These are phyloP conservation scores for Coemansia sp. DNA, from an alignment of 192 early-diverging fungal genomes.

Conservation along the genomic window DNA sequence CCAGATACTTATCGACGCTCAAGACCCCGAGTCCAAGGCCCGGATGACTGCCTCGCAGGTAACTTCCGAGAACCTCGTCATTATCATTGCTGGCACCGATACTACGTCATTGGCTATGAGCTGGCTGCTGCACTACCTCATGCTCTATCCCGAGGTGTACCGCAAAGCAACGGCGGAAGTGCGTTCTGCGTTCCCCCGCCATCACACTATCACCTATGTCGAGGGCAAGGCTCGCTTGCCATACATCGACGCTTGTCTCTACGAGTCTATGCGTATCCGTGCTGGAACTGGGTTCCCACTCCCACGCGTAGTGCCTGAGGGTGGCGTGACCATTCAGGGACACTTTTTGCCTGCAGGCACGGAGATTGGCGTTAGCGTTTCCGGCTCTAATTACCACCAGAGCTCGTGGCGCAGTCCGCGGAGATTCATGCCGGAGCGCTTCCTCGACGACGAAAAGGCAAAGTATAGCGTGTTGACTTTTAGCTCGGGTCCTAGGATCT, in stretches of 20 bases:
- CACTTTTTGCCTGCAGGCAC: conserved; percentile 39
- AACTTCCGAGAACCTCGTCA: conserved; percentile 26
- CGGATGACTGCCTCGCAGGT: conserved; percentile 35
- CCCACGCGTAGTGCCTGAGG: conserved; percentile 29
- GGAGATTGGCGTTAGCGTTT: conserved; percentile 11
- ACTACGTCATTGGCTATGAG: conserved; percentile 34
- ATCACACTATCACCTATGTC: conserved; percentile 30
- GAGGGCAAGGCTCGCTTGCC: conserved; percentile 31
- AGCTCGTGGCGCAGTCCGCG: conserved; percentile 12
- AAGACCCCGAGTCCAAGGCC: conserved; percentile 39
- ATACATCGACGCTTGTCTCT: conserved; percentile 48
- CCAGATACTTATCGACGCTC: conserved; percentile 41
- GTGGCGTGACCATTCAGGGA: conserved; percentile 26
- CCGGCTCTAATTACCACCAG: conserved; percentile 22
- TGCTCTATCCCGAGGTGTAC: conserved; percentile 30
- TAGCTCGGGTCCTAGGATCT: conserved; percentile 37
- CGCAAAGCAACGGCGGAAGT: conserved; percentile 30
- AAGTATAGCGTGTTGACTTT: conserved; percentile 32
- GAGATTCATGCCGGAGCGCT: conserved; percentile 41
- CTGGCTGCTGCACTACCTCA: conserved; percentile 41
- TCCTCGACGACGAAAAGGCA: conserved; percentile 5
- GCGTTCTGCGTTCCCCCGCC: conserved; percentile 20
- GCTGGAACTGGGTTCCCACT: conserved; percentile 15
- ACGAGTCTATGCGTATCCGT: conserved; percentile 44
- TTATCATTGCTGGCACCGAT: conserved; percentile 45